Evolutionary conservation across 2,329 filamentous ascomycete species (phyloP), one percentile per base, ranked within the genome.

Genomic region (Ploettnerulaceae sp.): DNA sequence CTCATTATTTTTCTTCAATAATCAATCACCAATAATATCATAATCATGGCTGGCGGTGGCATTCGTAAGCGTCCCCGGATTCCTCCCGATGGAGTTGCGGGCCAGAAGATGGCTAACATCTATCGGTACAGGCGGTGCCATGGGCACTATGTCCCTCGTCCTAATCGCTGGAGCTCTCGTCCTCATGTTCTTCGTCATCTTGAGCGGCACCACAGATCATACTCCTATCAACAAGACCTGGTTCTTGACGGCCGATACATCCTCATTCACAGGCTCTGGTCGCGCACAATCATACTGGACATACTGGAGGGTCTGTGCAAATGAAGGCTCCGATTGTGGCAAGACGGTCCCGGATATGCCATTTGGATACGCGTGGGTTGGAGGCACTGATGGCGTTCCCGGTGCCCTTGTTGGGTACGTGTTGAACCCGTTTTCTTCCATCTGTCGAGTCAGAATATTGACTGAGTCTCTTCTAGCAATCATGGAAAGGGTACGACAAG

Each of bases 171-270:
- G 72, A 34, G 75, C 79, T 43, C 69, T 83, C 42, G 66, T 86
- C 21, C 66, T 87, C 53, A 75, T 83, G 57, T 77, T 86, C 66
- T 73, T 86, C 57, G 76, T 82, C 53, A 70, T 86, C 39, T 71
- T 86, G 34, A 80, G 75, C 32, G 82, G 82, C 49, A 71, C 70
- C 24, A 67, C 70, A 47, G 70, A 79, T 59, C 64, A 61, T 33
- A 69, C 61, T 11, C 82, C 82, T 2, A 71, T 94, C 45, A 79
- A 85, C 66, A 71, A 81, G 49, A 89, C 89, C 55, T 96, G 89
- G 69, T 95, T 96, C 73, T 79, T 97, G 24, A 75, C 84, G 62
- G 87, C 87, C 59, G 77, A 86, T 63, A 95, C 90, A 1, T 71
- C 70, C 24, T 79, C 74, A 61, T 89, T 95, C 61, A 71, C 76